Base-by-base conservation (phyloP, 768 basidiomycete species). In the Auriscalpium orientale region DNA sequence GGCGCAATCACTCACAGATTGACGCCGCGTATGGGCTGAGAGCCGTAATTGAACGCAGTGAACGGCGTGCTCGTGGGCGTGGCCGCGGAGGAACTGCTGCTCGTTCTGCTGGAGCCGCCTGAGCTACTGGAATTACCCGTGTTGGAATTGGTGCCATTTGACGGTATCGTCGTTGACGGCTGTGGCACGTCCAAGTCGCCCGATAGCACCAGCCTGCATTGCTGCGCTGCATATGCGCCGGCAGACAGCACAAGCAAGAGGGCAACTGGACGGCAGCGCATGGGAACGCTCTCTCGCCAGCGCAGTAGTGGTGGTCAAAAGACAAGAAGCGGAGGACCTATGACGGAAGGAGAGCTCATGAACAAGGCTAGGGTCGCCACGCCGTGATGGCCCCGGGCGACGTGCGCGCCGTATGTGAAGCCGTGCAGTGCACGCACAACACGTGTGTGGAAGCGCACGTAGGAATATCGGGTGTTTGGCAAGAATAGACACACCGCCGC, bases 1-100 rank as follows among this genome's bases (percentile, higher is more conserved):
- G 21, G 34, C 6, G 11, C 21, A 43, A 46, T n/a, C 6, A 77
- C 82, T 60, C 60, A 83, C 83, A 84, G 65, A 62, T 84, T 84
- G 8, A 85, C 83, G 18, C 82, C 83, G 16, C 82, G 73, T 53
- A 84, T 74, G 33, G 71, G 74, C 18, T 73, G 67, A 18, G 54
- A 70, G 28, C 72, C 72, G 62, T 80, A 81, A 9, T 22, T 38
- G 43, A 62, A 62, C 12, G 55, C 21, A 51, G 70, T 68, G 62
- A 80, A 79, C 6, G 74, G 67, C 15, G 68, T 57, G 4, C 63
- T 28, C 12, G 68, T 62, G 13, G 65, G 55, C 22, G 67, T 59
- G 10, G 62, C 47, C 36, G 56, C 53, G 4, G 54, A 49, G 10
- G 51, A 57, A 9, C 51, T 51, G 8, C 56, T 55, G 6, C 47